These are phyloP conservation scores for Globisporangium recalcitrans DNA, from an alignment of 352 stramenopile species.

Conservation along the genomic window DNA sequence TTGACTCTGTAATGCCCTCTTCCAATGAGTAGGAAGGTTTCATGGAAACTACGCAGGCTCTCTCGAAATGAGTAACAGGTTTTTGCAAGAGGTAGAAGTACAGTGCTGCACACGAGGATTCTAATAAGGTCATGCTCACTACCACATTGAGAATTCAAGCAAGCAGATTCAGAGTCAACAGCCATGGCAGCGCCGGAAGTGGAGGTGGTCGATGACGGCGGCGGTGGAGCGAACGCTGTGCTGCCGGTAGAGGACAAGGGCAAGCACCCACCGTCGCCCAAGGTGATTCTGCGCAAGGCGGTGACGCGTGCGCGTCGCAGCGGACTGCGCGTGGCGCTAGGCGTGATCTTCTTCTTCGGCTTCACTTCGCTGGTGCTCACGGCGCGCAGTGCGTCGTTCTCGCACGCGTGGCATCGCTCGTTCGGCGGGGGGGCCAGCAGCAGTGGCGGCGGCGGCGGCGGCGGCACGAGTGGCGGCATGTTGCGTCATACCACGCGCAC, in stretches of 20 bases:
- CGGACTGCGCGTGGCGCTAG: slow-evolving; percentile 9
- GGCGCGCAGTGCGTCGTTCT: slow-evolving; percentile 13
- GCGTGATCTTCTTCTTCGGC: slow-evolving; percentile 19
- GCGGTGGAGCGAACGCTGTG: neutral
- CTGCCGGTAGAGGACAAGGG: neutral
- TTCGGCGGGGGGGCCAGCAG: neutral
- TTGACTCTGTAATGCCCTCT: too few species aligned
- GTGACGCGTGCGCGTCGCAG: slow-evolving; percentile 13
- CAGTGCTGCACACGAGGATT: too few species aligned
- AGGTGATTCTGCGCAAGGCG: slow-evolving; percentile 8
- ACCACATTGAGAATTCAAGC: too few species aligned
- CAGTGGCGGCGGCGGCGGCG: neutral
- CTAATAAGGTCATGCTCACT: too few species aligned
- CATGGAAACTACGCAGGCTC: too few species aligned
- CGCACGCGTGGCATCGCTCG: slow-evolving; percentile 8
- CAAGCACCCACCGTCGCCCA: slow-evolving; percentile 1
- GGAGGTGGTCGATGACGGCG: neutral
- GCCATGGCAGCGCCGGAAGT: neutral
- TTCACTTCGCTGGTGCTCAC: slow-evolving; percentile 15
- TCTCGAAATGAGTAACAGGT: too few species aligned
- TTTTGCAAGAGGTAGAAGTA: too few species aligned
- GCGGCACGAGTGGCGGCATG: neutral
- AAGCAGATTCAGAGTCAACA: neutral
- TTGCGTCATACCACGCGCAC: slow-evolving; percentile 13
- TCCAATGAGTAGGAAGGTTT: too few species aligned